phyloP scores from a whole-genome alignment of 2,329 filamentous ascomycete species.

The Stenocarpella maydis region DNA sequence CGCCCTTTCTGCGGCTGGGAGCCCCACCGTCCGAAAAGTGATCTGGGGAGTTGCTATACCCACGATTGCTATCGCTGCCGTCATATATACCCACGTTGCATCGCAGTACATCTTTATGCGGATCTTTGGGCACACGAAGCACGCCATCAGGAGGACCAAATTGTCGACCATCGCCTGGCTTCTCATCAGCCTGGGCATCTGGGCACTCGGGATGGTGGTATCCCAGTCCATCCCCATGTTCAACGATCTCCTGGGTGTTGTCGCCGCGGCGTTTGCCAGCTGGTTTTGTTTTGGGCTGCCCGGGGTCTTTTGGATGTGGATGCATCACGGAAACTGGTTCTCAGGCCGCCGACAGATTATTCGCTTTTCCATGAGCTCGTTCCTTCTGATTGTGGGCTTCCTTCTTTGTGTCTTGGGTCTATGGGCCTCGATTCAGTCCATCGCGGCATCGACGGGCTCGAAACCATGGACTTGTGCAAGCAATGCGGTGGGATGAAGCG shows the following conservation, averaged over 20 bases:
- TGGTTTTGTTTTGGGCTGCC: conserved; percentile 69
- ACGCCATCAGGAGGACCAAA: conserved; percentile 59
- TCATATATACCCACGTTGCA: conserved; percentile 74
- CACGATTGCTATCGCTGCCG: conserved; percentile 74
- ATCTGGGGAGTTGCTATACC: conserved; percentile 74
- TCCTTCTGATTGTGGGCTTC: conserved; percentile 45
- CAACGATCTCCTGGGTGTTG: conserved; percentile 68
- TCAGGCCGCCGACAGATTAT: conserved; percentile 42
- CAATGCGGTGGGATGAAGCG: conserved; percentile 29
- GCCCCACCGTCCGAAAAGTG: conserved; percentile 62
- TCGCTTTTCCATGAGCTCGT: conserved; percentile 44
- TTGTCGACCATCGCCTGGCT: conserved; percentile 65
- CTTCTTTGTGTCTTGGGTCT: conserved; percentile 49
- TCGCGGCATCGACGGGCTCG: conserved; percentile 41
- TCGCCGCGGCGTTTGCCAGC: conserved; percentile 68
- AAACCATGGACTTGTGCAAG: conserved; percentile 48
- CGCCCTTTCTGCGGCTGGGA: conserved; percentile 68
- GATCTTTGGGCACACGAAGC: conserved; percentile 66
- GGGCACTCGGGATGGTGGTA: conserved; percentile 71
- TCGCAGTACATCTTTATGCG: conserved; percentile 72
- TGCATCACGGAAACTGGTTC: conserved; percentile 54
- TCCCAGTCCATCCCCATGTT: conserved; percentile 75
- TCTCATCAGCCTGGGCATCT: conserved; percentile 61
- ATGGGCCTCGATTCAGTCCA: conserved; percentile 50
- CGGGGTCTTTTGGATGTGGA: conserved; percentile 56